Conservation (phyloP, 2,329 filamentous ascomycete species). For the Aspergillus fructus region DNA sequence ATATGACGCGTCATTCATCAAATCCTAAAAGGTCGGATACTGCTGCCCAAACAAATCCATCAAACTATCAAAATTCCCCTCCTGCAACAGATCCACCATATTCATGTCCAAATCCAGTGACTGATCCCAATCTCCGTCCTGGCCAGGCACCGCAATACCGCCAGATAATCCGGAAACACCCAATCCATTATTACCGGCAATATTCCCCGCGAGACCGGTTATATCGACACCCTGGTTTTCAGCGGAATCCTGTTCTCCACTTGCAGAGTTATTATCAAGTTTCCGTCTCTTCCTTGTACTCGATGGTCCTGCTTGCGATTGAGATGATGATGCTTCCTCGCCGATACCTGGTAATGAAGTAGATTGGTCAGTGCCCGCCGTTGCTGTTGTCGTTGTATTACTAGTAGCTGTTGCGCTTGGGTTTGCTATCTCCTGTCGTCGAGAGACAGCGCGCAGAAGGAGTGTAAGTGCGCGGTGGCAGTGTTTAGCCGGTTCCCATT, state of each 20-base stretch:
- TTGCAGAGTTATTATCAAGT: background rate
- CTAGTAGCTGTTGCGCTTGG: background rate
- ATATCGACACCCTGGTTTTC: background rate
- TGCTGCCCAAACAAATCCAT: constrained; percentile 34
- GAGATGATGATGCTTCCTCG: background rate
- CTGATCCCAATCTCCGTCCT: background rate
- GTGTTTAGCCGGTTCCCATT: constrained; percentile 43
- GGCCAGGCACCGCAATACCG: background rate
- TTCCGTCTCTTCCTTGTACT: background rate
- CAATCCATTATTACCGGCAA: background rate
- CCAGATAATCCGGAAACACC: background rate
- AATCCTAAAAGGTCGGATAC: constrained; percentile 28
- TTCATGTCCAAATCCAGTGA: constrained; percentile 28
- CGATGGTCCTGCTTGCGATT: background rate
- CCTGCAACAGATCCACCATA: constrained; percentile 34
- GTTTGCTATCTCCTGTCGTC: background rate
- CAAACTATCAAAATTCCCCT: constrained; percentile 31
- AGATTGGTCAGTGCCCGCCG: background rate
- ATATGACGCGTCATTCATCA: background rate
- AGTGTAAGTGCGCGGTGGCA: constrained; percentile 38
- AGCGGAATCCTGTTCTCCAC: background rate
- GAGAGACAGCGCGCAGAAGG: constrained; percentile 32
- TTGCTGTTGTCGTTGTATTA: too few species aligned
- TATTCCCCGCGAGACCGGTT: background rate
- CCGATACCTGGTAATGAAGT: background rate